Conservation (phyloP, 1,284 basidiomycete species). For the Sporisorium sorghi region DNA sequence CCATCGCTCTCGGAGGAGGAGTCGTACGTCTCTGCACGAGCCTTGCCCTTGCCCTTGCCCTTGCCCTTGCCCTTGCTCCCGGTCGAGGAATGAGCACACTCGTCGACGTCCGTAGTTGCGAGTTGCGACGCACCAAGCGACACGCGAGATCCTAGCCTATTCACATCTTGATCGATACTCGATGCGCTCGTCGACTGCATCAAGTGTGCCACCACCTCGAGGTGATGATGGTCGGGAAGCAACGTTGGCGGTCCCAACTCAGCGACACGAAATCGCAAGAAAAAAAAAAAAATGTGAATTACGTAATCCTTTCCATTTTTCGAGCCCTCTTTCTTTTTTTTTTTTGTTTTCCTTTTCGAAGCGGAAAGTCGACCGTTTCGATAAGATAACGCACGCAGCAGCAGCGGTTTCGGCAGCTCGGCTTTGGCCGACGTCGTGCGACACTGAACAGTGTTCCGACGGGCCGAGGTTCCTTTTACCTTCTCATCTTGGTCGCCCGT, state of each 20-base stretch:
- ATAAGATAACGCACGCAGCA: conserved; percentile 19
- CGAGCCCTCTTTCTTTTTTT: background rate
- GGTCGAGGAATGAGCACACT: background rate
- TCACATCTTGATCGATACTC: background rate
- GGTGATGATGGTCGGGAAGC: background rate
- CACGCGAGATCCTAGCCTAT: background rate
- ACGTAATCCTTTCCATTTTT: background rate
- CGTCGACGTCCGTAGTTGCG: background rate
- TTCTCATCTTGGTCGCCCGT: too few relatives aligned
- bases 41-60: background rate
- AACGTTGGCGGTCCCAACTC: background rate
- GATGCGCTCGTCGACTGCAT: background rate
- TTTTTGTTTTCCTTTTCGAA: background rate
- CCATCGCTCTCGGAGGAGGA: too few relatives aligned
- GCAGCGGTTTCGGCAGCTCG: background rate
- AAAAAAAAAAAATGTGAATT: background rate
- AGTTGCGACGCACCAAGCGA: background rate
- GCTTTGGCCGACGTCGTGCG: conserved; percentile 11
- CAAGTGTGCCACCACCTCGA: background rate
- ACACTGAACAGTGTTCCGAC: conserved; percentile 9
- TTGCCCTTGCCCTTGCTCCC: background rate
- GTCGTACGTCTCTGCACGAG: too few relatives aligned
- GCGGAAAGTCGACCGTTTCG: conserved; percentile 15
- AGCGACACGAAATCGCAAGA: too few relatives aligned
- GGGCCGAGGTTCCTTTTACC: conserved; percentile 12